phyloP scores from a whole-genome alignment of 495 filamentous ascomycete genomes.

The Jackrogersella minutella region DNA sequence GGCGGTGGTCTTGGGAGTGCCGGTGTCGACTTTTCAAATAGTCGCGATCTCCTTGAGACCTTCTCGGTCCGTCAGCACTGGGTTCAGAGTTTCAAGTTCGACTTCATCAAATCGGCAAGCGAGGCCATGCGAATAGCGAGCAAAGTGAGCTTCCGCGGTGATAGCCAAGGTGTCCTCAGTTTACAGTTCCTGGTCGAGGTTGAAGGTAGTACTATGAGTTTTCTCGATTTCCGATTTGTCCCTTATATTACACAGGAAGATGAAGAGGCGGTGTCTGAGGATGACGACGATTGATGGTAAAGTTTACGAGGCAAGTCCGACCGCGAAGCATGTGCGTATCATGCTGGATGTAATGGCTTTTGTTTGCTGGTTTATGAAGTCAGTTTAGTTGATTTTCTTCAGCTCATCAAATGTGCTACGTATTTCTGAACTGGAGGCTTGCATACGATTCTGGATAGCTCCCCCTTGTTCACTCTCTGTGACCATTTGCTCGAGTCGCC shows the following conservation, averaged over 20 bases:
- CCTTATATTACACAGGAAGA: slow-evolving; percentile 53
- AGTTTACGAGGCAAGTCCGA: too few relatives aligned
- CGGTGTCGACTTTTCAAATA: slow-evolving; percentile 82
- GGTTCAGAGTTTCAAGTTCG: slow-evolving; percentile 78
- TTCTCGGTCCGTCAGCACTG: slow-evolving; percentile 66
- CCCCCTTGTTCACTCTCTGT: background rate
- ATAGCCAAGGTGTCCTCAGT: slow-evolving; percentile 87
- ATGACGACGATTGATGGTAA: slow-evolving; percentile 35
- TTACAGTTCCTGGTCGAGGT: slow-evolving; percentile 96
- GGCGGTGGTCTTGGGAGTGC: slow-evolving; percentile 80
- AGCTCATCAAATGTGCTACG: background rate
- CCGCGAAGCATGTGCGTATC: background rate
- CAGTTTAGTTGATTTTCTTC: background rate
- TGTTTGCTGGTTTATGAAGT: background rate
- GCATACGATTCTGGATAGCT: background rate
- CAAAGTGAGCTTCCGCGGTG: slow-evolving; percentile 90
- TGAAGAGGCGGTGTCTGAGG: slow-evolving; percentile 51
- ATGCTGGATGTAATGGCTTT: background rate
- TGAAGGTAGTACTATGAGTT: slow-evolving; percentile 57
- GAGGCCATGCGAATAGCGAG: slow-evolving; percentile 89
- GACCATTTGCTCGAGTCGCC: background rate
- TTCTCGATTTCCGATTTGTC: slow-evolving; percentile 61
- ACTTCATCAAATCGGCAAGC: slow-evolving; percentile 79
- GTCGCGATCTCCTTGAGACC: slow-evolving; percentile 77
- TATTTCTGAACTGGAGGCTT: background rate